Percentiles rank a stretch among this genome's conserved stretches.
Evolutionary conservation across 352 stramenopile genomes (phyloP).

Genomic region (Phytopythium chamaehyphon): DNA sequence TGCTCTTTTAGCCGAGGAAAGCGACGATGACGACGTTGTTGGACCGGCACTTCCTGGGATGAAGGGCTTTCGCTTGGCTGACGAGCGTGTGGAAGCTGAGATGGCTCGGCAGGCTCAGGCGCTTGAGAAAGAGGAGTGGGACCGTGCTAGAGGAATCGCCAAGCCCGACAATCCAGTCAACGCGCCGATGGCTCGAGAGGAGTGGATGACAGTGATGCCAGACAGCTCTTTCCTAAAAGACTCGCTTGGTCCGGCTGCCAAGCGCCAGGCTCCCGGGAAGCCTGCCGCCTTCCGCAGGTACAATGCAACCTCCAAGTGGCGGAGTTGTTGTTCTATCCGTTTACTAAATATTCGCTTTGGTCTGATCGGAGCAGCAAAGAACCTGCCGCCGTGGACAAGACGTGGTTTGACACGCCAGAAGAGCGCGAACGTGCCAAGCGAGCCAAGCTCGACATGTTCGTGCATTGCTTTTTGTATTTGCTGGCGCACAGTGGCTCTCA

Average conservation of each 20-base stretch:
- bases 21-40: constrained; percentile 52
- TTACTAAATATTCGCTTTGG: too few relatives aligned
- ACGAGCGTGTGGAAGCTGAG: constrained; percentile 65
- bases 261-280: constrained; percentile 43
- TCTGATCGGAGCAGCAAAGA: constrained; percentile 52
- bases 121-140: constrained; percentile 68
- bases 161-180: constrained; percentile 6
- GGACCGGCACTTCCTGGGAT: constrained; percentile 72
- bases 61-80: constrained; percentile 68
- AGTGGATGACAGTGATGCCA: constrained; percentile 87
- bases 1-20: too few relatives aligned
- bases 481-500: too few relatives aligned
- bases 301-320: too few relatives aligned
- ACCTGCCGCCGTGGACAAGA: constrained; percentile 63
- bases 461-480: background rate
- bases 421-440: constrained; percentile 75
- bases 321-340: too few relatives aligned
- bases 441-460: constrained; percentile 79
- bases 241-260: constrained; percentile 48
- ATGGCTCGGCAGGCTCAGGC: constrained; percentile 56
- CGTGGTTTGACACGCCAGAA: constrained; percentile 80
- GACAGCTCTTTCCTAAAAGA: constrained; percentile 71
- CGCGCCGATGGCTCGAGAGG: constrained; percentile 36
- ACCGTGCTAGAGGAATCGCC: constrained; percentile 25
- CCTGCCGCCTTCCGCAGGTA: constrained; percentile 56